Conservation (phyloP, 23 red algal genomes). For the Gracilariopsis chorda region DNA sequence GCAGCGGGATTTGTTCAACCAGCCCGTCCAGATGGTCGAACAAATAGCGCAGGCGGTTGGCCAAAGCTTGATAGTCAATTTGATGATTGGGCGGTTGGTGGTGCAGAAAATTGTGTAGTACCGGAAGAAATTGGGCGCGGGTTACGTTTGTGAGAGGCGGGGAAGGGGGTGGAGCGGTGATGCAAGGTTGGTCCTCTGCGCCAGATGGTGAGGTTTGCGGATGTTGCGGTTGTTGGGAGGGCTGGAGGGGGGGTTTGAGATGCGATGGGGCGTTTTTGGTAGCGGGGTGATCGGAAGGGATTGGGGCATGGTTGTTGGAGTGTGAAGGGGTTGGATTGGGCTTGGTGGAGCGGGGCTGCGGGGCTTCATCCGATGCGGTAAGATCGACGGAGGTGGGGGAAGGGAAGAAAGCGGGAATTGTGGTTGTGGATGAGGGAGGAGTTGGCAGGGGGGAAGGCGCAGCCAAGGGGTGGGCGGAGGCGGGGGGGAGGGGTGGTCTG, state of each 20-base stretch:
- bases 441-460: slow-evolving; percentile 10
- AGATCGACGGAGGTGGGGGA: slow-evolving; percentile 33
- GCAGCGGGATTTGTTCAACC: slow-evolving; percentile 20
- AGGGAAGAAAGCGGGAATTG: not conserved
- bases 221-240: not conserved
- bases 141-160: slow-evolving; percentile 15
- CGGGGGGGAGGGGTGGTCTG: not conserved
- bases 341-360: not conserved
- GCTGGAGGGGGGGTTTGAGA: not conserved
- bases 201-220: not conserved
- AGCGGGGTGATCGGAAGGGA: not conserved
- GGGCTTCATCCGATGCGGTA: not conserved
- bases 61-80: not conserved
- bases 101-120: not conserved
- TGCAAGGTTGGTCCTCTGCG: not conserved
- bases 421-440: slow-evolving; percentile 25
- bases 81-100: not conserved
- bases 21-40: slow-evolving; percentile 34
- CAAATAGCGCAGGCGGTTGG: not conserved
- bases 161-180: not conserved
- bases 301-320: not conserved
- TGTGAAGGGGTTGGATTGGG: not conserved
- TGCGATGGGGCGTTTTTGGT: not conserved
- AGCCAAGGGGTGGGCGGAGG: not conserved
- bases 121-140: not conserved